Conservation (phyloP, 2,329 filamentous ascomycete species). For the Fusarium decemcellulare region DNA sequence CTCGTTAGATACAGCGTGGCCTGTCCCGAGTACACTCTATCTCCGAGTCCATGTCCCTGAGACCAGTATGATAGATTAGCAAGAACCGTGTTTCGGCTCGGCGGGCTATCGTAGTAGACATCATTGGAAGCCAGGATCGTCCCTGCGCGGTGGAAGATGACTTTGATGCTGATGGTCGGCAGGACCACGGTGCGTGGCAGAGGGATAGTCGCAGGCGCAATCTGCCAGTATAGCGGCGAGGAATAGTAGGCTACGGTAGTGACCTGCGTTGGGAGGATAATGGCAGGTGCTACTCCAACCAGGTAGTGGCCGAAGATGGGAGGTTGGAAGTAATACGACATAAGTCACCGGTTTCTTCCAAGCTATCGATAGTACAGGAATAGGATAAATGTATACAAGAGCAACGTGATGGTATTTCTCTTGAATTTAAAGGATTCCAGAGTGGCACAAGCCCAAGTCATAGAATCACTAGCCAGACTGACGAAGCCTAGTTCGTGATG, state of each 20-base stretch:
- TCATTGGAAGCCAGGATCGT: constrained; percentile 32
- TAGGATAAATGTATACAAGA: background rate
- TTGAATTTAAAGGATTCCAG: constrained; percentile 2
- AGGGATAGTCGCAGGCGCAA: background rate
- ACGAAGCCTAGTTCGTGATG: too few relatives aligned
- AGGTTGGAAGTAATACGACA: constrained; percentile 46
- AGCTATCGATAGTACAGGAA: background rate
- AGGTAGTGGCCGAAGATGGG: constrained; percentile 39
- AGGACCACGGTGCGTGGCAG: background rate
- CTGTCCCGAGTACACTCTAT: constrained; percentile 29
- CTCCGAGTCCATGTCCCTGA: constrained; percentile 21
- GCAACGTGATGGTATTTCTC: too few relatives aligned
- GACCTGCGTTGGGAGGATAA: background rate
- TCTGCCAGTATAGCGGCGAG: background rate
- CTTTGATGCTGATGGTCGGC: constrained; percentile 28
- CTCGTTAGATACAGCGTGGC: constrained; percentile 35
- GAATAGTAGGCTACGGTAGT: background rate
- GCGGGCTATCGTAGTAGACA: constrained; percentile 27
- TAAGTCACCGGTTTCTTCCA: constrained; percentile 10
- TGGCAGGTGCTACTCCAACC: background rate
- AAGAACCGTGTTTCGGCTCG: constrained; percentile 32
- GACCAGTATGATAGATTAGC: constrained; percentile 32
- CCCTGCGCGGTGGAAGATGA: constrained; percentile 38
- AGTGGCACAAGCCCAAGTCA: background rate
- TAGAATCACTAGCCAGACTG: constrained; percentile 10